These are phyloP conservation scores for Colletotrichum sp. DNA, from an alignment of 2,329 filamentous ascomycete genomes.

Conservation along the genomic window DNA sequence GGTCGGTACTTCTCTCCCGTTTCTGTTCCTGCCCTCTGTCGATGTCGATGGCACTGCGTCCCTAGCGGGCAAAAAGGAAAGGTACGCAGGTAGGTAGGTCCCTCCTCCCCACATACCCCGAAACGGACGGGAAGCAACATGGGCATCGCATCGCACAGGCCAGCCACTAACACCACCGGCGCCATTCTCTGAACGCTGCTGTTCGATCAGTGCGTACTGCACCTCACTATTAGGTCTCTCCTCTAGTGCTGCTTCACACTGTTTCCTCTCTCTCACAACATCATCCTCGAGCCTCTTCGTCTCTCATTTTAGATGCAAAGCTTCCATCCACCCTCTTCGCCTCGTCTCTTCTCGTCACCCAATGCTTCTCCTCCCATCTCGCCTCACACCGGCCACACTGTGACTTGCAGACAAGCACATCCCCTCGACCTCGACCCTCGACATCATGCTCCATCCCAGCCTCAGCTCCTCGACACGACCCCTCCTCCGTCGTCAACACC, in stretches of 20 bases:
- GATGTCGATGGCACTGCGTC: background rate
- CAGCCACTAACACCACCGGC: background rate
- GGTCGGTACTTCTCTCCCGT: background rate
- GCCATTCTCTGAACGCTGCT: background rate
- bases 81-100: background rate
- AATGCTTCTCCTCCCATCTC: background rate
- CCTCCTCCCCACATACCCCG: slow-evolving; percentile 10
- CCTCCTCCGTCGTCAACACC: background rate
- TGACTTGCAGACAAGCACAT: background rate
- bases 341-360: background rate
- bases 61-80: background rate
- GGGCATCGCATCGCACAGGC: background rate
- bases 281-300: background rate
- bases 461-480: background rate
- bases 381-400: background rate
- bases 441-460: background rate
- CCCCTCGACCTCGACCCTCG: background rate
- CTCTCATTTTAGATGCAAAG: background rate
- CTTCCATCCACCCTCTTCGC: background rate
- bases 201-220: background rate
- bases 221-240: background rate
- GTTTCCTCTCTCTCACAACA: background rate
- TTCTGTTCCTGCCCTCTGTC: background rate
- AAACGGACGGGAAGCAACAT: slow-evolving; percentile 17
- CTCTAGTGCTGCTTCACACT: background rate